phyloP scores from a whole-genome alignment of 768 basidiomycete genomes.

The Daedaleopsis sinensis region DNA sequence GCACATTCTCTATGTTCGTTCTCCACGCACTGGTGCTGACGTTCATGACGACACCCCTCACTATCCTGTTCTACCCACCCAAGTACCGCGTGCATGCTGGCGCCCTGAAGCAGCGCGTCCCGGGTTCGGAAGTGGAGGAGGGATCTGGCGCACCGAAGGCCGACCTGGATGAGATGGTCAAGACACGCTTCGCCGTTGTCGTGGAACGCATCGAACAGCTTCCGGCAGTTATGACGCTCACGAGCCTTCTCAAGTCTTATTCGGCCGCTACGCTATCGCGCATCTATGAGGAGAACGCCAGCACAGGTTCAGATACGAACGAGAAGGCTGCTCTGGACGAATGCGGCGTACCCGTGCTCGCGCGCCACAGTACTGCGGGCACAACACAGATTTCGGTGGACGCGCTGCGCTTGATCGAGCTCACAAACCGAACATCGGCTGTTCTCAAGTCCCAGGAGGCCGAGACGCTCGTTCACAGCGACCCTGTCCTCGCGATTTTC shows the following conservation, averaged over 20 bases:
- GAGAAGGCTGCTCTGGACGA: slow-evolving; percentile 31
- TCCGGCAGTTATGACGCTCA: slow-evolving; percentile 79
- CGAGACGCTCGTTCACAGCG: slow-evolving; percentile 67
- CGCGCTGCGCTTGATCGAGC: slow-evolving; percentile 86
- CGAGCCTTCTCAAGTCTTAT: slow-evolving; percentile 64
- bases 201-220: slow-evolving; percentile 82
- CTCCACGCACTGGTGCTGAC: slow-evolving; percentile 77
- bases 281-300: background rate
- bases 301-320: slow-evolving; percentile 23
- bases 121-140: background rate
- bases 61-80: slow-evolving; percentile 74
- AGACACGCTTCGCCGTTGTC: slow-evolving; percentile 70
- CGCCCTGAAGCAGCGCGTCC: slow-evolving; percentile 11
- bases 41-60: slow-evolving; percentile 84
- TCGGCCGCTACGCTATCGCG: background rate
- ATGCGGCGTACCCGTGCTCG: background rate
- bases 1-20: slow-evolving; percentile 90
- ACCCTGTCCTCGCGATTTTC: slow-evolving; percentile 74
- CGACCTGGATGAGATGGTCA: slow-evolving; percentile 43
- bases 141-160: background rate
- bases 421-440: slow-evolving; percentile 86
- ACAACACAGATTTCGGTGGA: slow-evolving; percentile 51
- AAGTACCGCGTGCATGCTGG: slow-evolving; percentile 49
- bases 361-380: background rate
- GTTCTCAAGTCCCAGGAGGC: slow-evolving; percentile 82